These are phyloP conservation scores for Macadamia integrifolia DNA, from an alignment of 164 flowering plant genomes.

Conservation along the genomic window DNA sequence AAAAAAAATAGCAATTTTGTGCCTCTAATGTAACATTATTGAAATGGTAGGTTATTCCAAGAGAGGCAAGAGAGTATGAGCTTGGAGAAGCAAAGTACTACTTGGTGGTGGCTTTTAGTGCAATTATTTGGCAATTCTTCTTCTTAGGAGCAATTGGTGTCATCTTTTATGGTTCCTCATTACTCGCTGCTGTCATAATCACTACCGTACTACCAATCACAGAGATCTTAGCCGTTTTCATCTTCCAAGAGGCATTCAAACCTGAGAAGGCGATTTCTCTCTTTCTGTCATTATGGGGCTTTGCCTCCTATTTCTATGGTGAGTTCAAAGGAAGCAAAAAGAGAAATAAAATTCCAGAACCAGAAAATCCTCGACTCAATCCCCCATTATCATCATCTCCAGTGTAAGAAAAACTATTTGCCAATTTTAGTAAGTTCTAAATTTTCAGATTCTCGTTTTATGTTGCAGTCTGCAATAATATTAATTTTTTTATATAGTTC, in stretches of 20 bases:
- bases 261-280: conserved; percentile 21
- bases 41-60: conserved; percentile 36
- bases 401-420: too few species aligned
- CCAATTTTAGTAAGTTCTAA: too few species aligned
- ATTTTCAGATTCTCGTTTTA: too few species aligned
- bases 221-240: conserved; percentile 33
- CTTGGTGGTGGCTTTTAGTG: conserved; percentile 27
- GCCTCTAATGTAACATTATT: too few species aligned
- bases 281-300: conserved; percentile 20
- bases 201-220: conserved; percentile 42
- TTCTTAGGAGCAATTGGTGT: conserved; percentile 49
- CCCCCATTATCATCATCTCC: too few species aligned
- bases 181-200: conserved; percentile 42
- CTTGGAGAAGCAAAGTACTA: conserved; percentile 46
- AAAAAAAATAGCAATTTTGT: neutral
- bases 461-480: too few species aligned
- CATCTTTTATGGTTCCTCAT: conserved; percentile 43
- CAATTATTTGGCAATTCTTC: conserved; percentile 44
- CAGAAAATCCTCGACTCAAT: neutral
- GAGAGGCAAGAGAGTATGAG: conserved; percentile 43
- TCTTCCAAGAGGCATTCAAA: conserved; percentile 19
- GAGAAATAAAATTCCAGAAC: neutral
- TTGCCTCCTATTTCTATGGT: conserved; percentile 17
- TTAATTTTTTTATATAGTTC: too few species aligned
- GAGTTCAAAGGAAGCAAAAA: neutral